Evolutionary conservation across 2,329 filamentous ascomycete genomes (phyloP).

Genomic region (Xylaria sp.): DNA sequence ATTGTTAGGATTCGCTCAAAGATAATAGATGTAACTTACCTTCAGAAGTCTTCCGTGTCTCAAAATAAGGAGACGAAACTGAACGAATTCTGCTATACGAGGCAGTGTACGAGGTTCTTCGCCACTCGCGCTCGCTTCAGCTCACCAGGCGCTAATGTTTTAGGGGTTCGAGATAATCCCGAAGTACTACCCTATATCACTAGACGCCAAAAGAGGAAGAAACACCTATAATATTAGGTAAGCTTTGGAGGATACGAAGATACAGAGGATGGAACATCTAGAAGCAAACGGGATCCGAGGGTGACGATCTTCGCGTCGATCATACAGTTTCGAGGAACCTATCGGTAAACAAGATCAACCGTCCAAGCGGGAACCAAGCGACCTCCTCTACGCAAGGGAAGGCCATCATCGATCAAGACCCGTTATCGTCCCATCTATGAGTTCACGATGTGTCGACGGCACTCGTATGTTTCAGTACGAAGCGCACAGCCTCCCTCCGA

Average conservation of each 20-base stretch:
- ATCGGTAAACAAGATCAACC: neutral
- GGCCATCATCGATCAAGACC: neutral
- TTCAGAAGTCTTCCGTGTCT: neutral
- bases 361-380: neutral
- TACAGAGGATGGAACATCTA: neutral
- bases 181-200: neutral
- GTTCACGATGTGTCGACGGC: neutral
- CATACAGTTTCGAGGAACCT: constrained; percentile 20
- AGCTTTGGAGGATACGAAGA: neutral
- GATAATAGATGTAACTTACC: constrained; percentile 1
- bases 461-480: constrained; percentile 8
- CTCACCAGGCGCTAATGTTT: neutral
- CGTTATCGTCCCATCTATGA: neutral
- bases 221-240: neutral
- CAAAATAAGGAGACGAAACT: neutral
- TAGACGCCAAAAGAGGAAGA: neutral
- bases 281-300: constrained; percentile 3
- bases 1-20: neutral
- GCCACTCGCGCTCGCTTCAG: neutral
- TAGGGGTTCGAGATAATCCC: neutral
- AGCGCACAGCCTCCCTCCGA: neutral
- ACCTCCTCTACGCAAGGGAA: neutral
- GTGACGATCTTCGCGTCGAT: constrained; percentile 24
- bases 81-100: neutral
- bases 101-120: neutral